phyloP scores from a whole-genome alignment of 331 rosid species.

The Dryas integrifolia region DNA sequence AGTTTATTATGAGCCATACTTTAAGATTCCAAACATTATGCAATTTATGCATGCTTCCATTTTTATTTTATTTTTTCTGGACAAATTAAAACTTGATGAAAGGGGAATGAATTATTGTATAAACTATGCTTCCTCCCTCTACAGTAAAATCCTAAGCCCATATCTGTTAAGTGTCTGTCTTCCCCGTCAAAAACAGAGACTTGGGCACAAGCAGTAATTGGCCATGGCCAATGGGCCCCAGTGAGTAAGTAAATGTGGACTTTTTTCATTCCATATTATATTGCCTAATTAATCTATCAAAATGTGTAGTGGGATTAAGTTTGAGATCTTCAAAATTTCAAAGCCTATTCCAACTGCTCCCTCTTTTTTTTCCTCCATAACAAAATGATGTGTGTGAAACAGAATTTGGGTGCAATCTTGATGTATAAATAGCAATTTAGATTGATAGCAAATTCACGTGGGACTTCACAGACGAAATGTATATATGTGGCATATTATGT shows the following conservation, averaged over 20 bases:
- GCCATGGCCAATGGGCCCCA: neutral
- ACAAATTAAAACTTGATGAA: too few species aligned
- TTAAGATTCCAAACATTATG: too few species aligned
- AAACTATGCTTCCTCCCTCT: neutral
- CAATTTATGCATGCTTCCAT: too few species aligned
- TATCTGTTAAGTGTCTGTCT: neutral
- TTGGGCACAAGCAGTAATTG: neutral
- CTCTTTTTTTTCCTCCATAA: neutral
- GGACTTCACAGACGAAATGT: neutral
- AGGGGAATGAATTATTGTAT: neutral
- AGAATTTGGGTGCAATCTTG: too few species aligned
- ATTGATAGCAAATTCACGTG: constrained; percentile 5
- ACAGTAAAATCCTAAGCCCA: neutral
- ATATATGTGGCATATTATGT: too few species aligned
- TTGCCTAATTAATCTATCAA: neutral
- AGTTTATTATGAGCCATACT: too few species aligned
- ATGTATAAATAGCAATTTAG: neutral
- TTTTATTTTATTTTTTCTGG: too few species aligned
- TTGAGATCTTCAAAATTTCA: neutral
- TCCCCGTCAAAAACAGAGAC: constrained; percentile 5
- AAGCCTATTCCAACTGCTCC: neutral
- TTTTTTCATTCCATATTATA: neutral
- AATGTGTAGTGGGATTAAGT: neutral
- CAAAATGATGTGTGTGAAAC: too few species aligned
- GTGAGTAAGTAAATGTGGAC: constrained; percentile 3